Evolutionary conservation across 352 stramenopile species (phyloP), one percentile per base, ranked within the genome.

Genomic region (Phytopythium vexans): DNA sequence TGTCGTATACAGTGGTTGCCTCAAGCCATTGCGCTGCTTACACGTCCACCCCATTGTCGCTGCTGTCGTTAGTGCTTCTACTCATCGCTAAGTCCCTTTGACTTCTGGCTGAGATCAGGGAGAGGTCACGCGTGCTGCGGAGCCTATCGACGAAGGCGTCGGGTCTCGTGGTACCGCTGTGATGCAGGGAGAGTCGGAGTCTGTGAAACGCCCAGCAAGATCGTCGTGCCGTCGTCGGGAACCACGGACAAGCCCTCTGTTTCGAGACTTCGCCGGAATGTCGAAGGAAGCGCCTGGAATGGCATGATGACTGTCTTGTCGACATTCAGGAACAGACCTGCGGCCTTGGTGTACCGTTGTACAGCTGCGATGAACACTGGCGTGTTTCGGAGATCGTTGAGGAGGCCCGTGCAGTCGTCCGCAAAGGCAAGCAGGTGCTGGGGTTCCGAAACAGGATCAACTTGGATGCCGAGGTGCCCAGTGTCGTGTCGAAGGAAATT

Each of bases 261-360:
- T 33, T 51, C 49, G 8, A 54, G 8, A 14, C 2, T 8, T 1
- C 15, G 8, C 0, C 56, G 43, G 3, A 50, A 2, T 3, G 44
- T 44, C 14, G 38, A 38, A 5, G 31, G 21, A 1, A 50, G n/a
- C 0, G 49, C 7, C n/a, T 41, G 21, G 4, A 64, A 58, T 12
- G 49, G 50, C 39, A 59, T 45, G 14, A 64, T 55, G 12, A 14
- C 41, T 6, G 45, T 64, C 27, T 64, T 64, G 31, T 54, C 31
- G 3, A 58, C 40, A 12, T 59, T 64, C 6, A 60, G 50, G 14
- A 38, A 39, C 15, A 60, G 15, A 0, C 57, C 49, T 6, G 50
- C 43, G 4, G 56, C 43, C 8, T 15, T 4, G 4, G 49, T 35
- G 31, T 59, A 58, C 3, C 58, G 34, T 51, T 60, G 44, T 11